Percentiles rank a stretch among this genome's conserved stretches.
Conservation (phyloP, 2,329 filamentous ascomycete species). For the Penicillium sp. region DNA sequence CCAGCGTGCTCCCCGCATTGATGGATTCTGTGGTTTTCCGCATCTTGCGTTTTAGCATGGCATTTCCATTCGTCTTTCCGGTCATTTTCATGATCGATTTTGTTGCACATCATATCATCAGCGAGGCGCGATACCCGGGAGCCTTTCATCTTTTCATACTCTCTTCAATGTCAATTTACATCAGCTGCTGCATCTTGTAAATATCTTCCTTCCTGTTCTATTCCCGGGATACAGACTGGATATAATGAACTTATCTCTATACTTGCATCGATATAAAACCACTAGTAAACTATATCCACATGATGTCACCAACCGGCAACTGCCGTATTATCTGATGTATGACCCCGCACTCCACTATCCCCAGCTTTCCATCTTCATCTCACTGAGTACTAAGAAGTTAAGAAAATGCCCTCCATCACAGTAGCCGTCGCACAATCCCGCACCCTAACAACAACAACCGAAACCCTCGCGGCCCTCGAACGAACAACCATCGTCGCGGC, state of each 20-base stretch:
- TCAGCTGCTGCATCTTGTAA: not conserved
- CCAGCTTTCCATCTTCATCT: not conserved
- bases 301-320: not conserved
- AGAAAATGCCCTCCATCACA: slow-evolving; percentile 36
- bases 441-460: slow-evolving; percentile 37
- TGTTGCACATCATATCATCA: slow-evolving; percentile 23
- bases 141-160: slow-evolving; percentile 4
- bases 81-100: slow-evolving; percentile 2
- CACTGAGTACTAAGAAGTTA: no score
- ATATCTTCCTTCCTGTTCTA: slow-evolving; percentile 3
- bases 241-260: not conserved
- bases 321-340: not conserved
- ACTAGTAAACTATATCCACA: not conserved
- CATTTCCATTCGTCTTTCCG: slow-evolving; percentile 5
- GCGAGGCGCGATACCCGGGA: slow-evolving; percentile 31
- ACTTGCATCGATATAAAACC: not conserved
- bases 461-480: slow-evolving; percentile 64
- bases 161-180: slow-evolving; percentile 1
- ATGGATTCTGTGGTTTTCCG: slow-evolving; percentile 1
- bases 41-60: slow-evolving; percentile 13
- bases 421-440: slow-evolving; percentile 45
- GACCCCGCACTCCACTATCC: not conserved
- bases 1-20: not conserved
- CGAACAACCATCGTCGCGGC: slow-evolving; percentile 59
- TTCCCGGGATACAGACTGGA: slow-evolving; percentile 11